These are phyloP conservation scores for Colletotrichum costaricense DNA, from an alignment of 2,329 filamentous ascomycete species.

Conservation along the genomic window DNA sequence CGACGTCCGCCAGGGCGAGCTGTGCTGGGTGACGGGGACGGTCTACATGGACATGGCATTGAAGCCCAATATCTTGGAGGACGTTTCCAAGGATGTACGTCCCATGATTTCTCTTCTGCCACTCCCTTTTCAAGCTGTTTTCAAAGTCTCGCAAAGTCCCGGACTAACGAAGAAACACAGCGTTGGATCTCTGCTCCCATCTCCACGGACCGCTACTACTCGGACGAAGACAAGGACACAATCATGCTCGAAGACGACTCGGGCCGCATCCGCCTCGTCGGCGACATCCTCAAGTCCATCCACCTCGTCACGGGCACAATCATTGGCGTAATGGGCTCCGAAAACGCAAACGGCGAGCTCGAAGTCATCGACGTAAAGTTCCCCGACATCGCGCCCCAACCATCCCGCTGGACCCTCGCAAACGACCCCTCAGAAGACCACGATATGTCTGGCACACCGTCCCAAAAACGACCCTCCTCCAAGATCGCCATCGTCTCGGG, in stretches of 20 bases:
- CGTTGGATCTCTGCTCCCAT: constrained; percentile 90
- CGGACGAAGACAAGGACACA: constrained; percentile 68
- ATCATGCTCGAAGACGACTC: constrained; percentile 97
- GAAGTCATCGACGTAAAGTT: constrained; percentile 92
- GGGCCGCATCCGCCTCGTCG: constrained; percentile 84
- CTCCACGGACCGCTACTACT: constrained; percentile 80
- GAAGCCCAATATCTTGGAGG: constrained; percentile 95
- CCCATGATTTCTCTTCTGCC: neutral
- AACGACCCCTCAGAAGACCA: constrained; percentile 59
- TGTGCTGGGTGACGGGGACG: constrained; percentile 95
- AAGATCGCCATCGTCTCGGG: constrained; percentile 90
- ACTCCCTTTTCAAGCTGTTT: neutral
- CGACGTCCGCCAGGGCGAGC: constrained; percentile 92
- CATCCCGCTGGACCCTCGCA: constrained; percentile 80
- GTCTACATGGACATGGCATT: constrained; percentile 97
- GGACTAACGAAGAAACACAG: constrained; percentile 54
- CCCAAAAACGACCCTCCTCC: constrained; percentile 40
- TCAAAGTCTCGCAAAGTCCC: no score
- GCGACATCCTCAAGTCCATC: constrained; percentile 73
- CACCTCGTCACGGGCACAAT: constrained; percentile 93
- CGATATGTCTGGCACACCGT: constrained; percentile 66
- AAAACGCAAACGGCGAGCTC: constrained; percentile 91
- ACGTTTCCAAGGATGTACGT: constrained; percentile 89
- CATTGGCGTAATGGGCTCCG: constrained; percentile 92
- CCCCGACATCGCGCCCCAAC: constrained; percentile 86